Evolutionary conservation across 2,329 filamentous ascomycete genomes (phyloP).

Genomic region (Alternaria alternata): DNA sequence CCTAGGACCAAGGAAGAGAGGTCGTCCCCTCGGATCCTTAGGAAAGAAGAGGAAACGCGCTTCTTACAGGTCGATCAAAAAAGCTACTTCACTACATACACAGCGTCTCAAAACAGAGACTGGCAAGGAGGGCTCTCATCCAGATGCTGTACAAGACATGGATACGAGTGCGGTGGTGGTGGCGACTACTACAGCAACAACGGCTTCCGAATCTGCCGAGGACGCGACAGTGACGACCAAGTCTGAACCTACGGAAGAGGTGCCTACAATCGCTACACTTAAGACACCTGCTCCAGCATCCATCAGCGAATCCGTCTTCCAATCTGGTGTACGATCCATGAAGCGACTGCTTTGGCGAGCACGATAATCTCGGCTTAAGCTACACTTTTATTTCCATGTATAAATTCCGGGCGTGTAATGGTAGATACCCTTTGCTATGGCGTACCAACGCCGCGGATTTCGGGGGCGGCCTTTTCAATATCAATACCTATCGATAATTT

Average conservation of each 20-base stretch:
- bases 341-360: conserved; percentile 13
- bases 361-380: background rate
- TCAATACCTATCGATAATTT: background rate
- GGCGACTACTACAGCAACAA: background rate
- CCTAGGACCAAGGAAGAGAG: conserved; percentile 11
- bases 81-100: background rate
- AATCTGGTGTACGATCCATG: conserved; percentile 16
- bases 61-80: background rate
- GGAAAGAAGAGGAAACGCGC: conserved; percentile 6
- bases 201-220: background rate
- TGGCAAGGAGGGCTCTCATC: background rate
- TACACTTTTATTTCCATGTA: background rate
- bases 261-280: background rate
- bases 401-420: background rate
- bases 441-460: background rate
- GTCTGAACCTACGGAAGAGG: background rate
- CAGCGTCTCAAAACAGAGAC: background rate
- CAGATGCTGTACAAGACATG: background rate
- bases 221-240: background rate
- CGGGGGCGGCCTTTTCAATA: background rate
- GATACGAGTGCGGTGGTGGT: background rate
- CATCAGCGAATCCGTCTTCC: conserved; percentile 10
- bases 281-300: conserved; percentile 1
- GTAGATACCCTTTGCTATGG: conserved; percentile 2
- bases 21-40: conserved; percentile 8